These are phyloP conservation scores for Periglandula ipomoeae DNA, from an alignment of 2,329 filamentous ascomycete species.

Conservation along the genomic window DNA sequence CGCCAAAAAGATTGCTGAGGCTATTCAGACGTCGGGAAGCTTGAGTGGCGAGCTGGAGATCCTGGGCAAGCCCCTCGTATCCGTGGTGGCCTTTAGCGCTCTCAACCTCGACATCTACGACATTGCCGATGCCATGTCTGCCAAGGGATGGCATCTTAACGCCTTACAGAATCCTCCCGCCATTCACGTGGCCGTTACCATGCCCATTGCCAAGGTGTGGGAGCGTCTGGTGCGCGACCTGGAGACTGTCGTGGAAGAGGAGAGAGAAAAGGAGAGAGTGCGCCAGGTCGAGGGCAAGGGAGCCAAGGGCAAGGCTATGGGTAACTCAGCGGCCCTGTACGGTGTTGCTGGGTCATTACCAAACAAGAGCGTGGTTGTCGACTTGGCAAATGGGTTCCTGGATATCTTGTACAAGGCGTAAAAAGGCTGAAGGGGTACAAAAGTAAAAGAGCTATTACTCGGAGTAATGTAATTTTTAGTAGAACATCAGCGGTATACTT, in stretches of 20 bases:
- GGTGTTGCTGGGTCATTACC: constrained; percentile 91
- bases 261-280: constrained; percentile 73
- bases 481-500: neutral
- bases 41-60: constrained; percentile 68
- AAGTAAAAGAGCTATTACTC: neutral
- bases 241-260: constrained; percentile 56
- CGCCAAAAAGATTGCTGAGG: constrained; percentile 70
- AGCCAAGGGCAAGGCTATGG: constrained; percentile 55
- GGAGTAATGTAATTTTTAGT: neutral
- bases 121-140: constrained; percentile 78
- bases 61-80: constrained; percentile 78
- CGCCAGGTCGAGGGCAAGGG: constrained; percentile 60
- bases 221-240: constrained; percentile 71
- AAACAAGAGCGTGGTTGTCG: constrained; percentile 90
- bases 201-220: constrained; percentile 73
- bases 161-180: constrained; percentile 85
- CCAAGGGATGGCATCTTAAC: constrained; percentile 90
- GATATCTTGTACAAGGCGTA: constrained; percentile 87
- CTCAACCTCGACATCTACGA: constrained; percentile 87
- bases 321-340: constrained; percentile 82
- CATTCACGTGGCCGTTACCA: constrained; percentile 87
- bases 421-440: no score
- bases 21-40: constrained; percentile 59
- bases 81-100: constrained; percentile 82
- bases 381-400: constrained; percentile 82